Evolutionary conservation across 495 filamentous ascomycete genomes (phyloP), one percentile per base, ranked within the genome.

Genomic region (Aspergillus steynii): DNA sequence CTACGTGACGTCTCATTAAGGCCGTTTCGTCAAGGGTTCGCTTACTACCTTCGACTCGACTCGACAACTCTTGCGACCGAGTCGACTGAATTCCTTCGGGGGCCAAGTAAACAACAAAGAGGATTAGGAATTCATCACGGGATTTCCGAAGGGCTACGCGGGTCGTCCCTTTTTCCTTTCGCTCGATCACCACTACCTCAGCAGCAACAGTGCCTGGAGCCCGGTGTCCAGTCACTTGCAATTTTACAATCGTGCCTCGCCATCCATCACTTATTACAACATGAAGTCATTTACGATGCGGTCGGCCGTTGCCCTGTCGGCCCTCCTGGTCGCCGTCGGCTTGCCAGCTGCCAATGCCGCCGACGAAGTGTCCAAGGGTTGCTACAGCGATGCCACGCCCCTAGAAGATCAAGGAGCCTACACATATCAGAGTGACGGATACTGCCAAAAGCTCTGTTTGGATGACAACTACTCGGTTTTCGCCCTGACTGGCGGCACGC

Each of bases 341-440:
- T 60, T 65, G 10, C 65, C 62, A 1, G 58, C 68, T 12, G 65
- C 59, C 3, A 61, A 49, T 10, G 63, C 71, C 32, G 61, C 70
- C 20, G 58, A 65, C 25, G 59, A 68, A n/a, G 62, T 62, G 29
- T 70, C 65, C 56, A 45, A 73, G 8, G 80, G 77, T 29, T 77
- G 76, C 58, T 76, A 73, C 60, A 70, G 60, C 45, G 51, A 51
- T 49, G 63, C 66, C 25, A 56, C 28, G 20, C 53, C 55, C 10
- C 62, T 80, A 32, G 63, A 67, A 50, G 66, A 75, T 49, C 60
- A 78, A 62, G 71, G 77, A 29, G 55, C 69, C 54, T 83, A 72
- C 25, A 74, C 64, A 51, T 84, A 74, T 31, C 82, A 84, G 55
- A 81, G 79, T 69, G 68, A 74, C 29, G 77, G 78, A 63, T 81